A percentile compares a stretch with the other conserved stretches of the same genome.
These are phyloP conservation scores for Malus sieversii DNA, from an alignment of 306 rosid genomes.

Conservation along the genomic window DNA sequence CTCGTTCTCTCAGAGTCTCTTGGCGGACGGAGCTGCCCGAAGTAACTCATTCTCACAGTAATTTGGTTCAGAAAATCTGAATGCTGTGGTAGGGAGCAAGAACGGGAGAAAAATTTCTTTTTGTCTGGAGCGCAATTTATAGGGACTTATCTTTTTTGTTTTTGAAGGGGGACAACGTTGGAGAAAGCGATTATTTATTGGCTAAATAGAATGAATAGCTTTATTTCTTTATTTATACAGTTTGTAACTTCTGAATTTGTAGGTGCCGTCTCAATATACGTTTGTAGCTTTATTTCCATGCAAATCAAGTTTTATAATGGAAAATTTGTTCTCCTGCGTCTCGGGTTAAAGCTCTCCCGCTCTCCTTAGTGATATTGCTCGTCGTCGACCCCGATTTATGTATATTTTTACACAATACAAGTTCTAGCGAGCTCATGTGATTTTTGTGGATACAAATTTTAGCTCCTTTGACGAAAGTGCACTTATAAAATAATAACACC, in stretches of 20 bases:
- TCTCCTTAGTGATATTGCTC: not conserved
- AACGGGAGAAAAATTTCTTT: constrained; percentile 19
- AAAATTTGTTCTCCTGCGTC: not conserved
- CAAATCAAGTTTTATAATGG: not conserved
- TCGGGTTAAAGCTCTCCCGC: not conserved
- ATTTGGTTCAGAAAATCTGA: constrained; percentile 23
- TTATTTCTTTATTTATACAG: constrained; percentile 36
- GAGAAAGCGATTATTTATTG: constrained; percentile 36
- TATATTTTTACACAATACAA: not conserved
- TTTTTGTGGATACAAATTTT: not conserved
- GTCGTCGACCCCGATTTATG: not conserved
- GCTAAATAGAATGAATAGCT: constrained; percentile 52
- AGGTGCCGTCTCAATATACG: constrained; percentile 17
- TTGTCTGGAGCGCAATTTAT: constrained; percentile 24
- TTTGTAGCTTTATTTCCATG: constrained; percentile 17
- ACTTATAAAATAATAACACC: too few species aligned
- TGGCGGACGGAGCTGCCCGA: constrained; percentile 23
- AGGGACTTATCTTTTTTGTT: constrained; percentile 39
- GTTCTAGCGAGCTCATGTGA: not conserved
- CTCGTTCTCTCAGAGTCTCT: constrained; percentile 19
- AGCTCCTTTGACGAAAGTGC: too few species aligned
- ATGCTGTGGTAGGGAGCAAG: constrained; percentile 33
- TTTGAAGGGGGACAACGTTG: constrained; percentile 24
- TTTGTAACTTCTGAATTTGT: constrained; percentile 42
- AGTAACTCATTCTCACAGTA: constrained; percentile 21